A percentile compares a stretch with the other conserved stretches of the same genome.
phyloP scores from a whole-genome alignment of 129 eudicot genomes.

The Pittosporum tobira region DNA sequence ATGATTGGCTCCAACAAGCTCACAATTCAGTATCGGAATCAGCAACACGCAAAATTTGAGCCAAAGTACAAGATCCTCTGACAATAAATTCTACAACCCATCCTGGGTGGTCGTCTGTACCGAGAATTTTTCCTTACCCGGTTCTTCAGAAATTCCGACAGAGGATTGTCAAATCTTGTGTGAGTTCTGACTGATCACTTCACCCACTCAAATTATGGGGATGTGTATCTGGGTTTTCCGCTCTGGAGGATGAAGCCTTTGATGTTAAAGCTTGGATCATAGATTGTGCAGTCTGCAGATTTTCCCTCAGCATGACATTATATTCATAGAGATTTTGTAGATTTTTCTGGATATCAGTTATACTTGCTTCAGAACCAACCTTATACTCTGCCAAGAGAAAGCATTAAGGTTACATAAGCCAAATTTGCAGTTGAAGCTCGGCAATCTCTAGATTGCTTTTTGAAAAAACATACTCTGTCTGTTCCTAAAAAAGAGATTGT shows the following conservation, averaged over 20 bases:
- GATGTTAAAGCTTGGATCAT: conserved; percentile 39
- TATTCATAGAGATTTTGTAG: conserved; percentile 48
- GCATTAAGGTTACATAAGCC: background rate
- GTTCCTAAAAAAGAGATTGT: too few relatives aligned
- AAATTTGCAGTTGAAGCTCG: background rate
- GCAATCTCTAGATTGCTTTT: background rate
- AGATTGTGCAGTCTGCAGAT: conserved; percentile 40
- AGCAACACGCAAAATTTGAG: too few relatives aligned
- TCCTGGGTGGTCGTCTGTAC: background rate
- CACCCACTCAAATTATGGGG: background rate
- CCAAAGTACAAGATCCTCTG: background rate
- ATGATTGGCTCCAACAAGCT: too few relatives aligned
- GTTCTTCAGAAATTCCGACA: background rate
- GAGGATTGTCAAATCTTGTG: too few relatives aligned
- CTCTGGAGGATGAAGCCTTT: conserved; percentile 19
- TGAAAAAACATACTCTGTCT: background rate
- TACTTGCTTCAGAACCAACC: conserved; percentile 28
- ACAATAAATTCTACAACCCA: background rate
- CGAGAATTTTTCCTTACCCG: background rate
- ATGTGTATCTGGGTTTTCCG: conserved; percentile 1
- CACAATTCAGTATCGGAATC: too few relatives aligned
- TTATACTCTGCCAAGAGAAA: conserved; percentile 33
- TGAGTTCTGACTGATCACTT: background rate
- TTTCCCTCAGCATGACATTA: conserved; percentile 52
- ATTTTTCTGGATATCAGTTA: conserved; percentile 43